phyloP scores from a whole-genome alignment of 345 rosid genomes.

The Gossypium sturtianum region DNA sequence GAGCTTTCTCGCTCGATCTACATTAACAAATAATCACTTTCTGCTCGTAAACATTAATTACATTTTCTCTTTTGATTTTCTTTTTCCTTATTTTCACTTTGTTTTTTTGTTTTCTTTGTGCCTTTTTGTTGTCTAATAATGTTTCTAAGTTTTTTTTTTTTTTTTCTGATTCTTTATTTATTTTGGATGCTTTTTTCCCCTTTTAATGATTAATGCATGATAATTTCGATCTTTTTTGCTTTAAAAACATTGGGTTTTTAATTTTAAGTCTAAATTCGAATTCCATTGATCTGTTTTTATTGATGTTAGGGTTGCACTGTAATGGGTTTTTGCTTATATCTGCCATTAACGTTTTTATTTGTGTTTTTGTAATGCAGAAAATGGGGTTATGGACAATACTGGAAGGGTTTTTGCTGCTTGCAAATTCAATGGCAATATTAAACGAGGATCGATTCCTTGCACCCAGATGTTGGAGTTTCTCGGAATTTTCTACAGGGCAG shows the following conservation, averaged over 20 bases:
- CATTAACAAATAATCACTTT: too few species aligned
- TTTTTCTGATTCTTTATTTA: too few species aligned
- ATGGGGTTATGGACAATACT: slow-evolving; percentile 84
- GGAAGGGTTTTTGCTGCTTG: slow-evolving; percentile 80
- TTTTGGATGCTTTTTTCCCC: too few species aligned
- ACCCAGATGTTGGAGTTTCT: slow-evolving; percentile 83
- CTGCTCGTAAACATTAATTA: too few species aligned
- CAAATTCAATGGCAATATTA: slow-evolving; percentile 84
- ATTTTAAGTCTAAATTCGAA: background rate
- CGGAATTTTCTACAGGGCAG: slow-evolving; percentile 50
- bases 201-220: too few species aligned
- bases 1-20: too few species aligned
- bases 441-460: slow-evolving; percentile 93
- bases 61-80: too few species aligned
- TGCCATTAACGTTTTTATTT: background rate
- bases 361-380: slow-evolving; percentile 21
- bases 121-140: too few species aligned
- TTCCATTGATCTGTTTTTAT: background rate
- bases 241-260: background rate
- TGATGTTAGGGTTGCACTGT: background rate
- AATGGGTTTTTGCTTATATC: background rate
- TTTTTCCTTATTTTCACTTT: too few species aligned
- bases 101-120: too few species aligned
- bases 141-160: too few species aligned
- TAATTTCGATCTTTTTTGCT: too few species aligned